Evolutionary conservation across 495 filamentous ascomycete genomes (phyloP).

Genomic region (Coniosporium apollinis): DNA sequence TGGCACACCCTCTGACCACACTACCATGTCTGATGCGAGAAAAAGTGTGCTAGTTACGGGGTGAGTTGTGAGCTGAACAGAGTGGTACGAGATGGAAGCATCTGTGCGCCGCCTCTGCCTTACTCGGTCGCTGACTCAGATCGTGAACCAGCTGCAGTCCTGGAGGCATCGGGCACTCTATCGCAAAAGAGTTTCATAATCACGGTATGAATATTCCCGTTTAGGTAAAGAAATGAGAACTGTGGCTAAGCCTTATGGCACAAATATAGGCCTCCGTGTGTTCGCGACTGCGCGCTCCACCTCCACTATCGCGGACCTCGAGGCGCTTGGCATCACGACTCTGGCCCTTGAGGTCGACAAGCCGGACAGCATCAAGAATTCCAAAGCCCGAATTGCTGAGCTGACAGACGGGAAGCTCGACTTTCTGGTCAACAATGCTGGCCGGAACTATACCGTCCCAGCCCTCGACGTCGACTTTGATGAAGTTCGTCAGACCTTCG

Average conservation of each 20-base stretch:
- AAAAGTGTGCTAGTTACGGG: conserved; percentile 13
- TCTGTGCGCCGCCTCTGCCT: background rate
- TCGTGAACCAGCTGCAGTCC: conserved; percentile 29
- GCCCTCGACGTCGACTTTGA: conserved; percentile 36
- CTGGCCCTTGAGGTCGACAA: conserved; percentile 36
- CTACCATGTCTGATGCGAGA: conserved; percentile 4
- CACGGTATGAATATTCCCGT: too few species aligned
- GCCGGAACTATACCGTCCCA: conserved; percentile 42
- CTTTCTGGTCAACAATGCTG: conserved; percentile 48
- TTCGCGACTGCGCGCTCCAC: conserved; percentile 40
- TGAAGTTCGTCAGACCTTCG: conserved; percentile 36
- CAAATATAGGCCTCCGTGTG: conserved; percentile 30
- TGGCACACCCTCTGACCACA: conserved; percentile 6
- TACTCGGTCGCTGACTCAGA: background rate
- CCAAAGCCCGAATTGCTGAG: conserved; percentile 27
- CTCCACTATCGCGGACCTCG: conserved; percentile 30
- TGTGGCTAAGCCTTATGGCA: background rate
- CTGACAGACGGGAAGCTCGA: conserved; percentile 32
- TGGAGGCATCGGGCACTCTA: conserved; percentile 41
- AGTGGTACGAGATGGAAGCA: too few species aligned
- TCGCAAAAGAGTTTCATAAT: conserved; percentile 40
- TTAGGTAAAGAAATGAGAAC: conserved; percentile 22
- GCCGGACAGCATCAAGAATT: conserved; percentile 27
- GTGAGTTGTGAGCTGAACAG: conserved; percentile 2
- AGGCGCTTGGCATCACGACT: conserved; percentile 33